A percentile compares a stretch with the other conserved stretches of the same genome.
These are phyloP conservation scores for Picochlorum sp. DNA, from an alignment of 139 green algal species.

Conservation along the genomic window DNA sequence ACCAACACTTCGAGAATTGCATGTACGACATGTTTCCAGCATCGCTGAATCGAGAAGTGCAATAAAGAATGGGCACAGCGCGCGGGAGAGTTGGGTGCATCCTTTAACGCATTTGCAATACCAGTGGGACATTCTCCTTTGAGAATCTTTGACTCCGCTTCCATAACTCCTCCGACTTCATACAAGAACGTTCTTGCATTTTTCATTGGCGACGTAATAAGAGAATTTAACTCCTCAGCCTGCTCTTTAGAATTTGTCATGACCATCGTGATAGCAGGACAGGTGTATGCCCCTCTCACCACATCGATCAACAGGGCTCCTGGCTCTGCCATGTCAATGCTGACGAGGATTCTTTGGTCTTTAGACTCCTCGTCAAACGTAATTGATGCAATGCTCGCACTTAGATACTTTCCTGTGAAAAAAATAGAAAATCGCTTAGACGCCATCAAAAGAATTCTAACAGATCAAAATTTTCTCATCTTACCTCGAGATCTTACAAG, in stretches of 20 bases:
- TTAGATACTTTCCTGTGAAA: no score
- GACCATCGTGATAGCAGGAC: conserved; percentile 10
- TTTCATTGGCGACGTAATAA: not conserved
- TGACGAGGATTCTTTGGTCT: not conserved
- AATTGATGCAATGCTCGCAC: no score
- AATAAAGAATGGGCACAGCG: conserved; percentile 9
- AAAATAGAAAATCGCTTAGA: no score
- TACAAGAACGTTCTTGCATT: conserved; percentile 7
- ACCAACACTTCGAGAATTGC: conserved; percentile 11
- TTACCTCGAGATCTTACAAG: not conserved
- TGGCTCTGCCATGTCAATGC: not conserved
- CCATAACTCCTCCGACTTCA: conserved; percentile 5
- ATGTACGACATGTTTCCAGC: conserved; percentile 14
- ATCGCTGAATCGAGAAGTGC: conserved; percentile 2
- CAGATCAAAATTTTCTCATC: not conserved
- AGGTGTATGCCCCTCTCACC: conserved; percentile 23
- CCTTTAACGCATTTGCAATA: not conserved
- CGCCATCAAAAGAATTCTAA: no score
- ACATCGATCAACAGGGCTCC: conserved; percentile 33
- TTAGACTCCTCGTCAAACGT: not conserved
- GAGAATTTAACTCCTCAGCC: conserved; percentile 3
- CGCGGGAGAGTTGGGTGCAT: not conserved
- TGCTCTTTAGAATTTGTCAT: not conserved
- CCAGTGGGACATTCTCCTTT: not conserved
- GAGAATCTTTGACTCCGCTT: not conserved